Evolutionary conservation across 768 basidiomycete genomes (phyloP).

Genomic region (Auriscalpium orientale): DNA sequence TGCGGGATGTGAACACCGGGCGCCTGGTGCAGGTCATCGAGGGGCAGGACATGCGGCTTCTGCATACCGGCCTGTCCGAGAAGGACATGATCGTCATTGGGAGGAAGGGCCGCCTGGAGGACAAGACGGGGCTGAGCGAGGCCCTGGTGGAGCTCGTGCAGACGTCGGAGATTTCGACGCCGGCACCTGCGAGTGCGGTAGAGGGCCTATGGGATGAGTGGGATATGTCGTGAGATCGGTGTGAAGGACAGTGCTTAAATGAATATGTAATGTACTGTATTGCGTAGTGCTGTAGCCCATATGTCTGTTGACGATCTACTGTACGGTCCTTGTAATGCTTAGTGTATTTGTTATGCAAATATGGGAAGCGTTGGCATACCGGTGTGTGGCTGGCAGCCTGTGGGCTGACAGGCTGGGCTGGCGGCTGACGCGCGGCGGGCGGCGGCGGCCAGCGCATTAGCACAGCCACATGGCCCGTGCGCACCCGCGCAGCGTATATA

Average conservation of each 20-base stretch:
- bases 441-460: too few relatives aligned
- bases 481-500: neutral
- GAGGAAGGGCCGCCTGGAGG: conserved; percentile 54
- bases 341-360: too few relatives aligned
- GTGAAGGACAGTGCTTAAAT: too few relatives aligned
- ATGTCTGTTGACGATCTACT: neutral
- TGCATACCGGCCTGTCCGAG: conserved; percentile 38
- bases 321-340: too few relatives aligned
- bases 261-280: too few relatives aligned
- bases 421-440: too few relatives aligned
- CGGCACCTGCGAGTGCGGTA: conserved; percentile 4
- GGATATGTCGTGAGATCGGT: conserved; percentile 5
- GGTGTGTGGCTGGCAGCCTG: too few relatives aligned
- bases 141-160: conserved; percentile 61
- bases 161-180: conserved; percentile 46
- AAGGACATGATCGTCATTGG: conserved; percentile 52
- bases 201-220: conserved; percentile 15
- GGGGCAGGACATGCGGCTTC: conserved; percentile 57
- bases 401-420: too few relatives aligned
- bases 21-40: conserved; percentile 80
- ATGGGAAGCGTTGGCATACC: too few relatives aligned
- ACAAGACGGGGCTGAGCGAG: conserved; percentile 50
- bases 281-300: neutral
- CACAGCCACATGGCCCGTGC: too few relatives aligned
- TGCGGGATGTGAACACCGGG: conserved; percentile 57